Base-by-base conservation (phyloP, 2,329 filamentous ascomycete species). In the Monilinia vaccinii-corymbosi region DNA sequence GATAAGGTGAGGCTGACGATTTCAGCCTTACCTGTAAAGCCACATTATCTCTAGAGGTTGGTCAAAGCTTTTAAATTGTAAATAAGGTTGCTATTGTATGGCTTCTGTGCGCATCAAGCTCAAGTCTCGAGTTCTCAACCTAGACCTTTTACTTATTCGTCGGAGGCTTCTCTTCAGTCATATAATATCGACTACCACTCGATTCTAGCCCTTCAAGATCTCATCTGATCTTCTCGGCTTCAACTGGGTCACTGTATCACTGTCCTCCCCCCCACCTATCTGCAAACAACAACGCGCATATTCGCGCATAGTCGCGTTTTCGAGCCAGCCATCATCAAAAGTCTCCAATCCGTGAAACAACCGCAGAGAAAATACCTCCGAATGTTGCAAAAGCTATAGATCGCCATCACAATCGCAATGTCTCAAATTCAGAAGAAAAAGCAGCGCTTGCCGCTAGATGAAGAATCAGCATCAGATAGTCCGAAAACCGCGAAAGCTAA, bases 351-450 rank as follows among this genome's bases (percentile, higher is more conserved):
- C 11, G 40, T 13, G 51, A 28, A 44, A 44, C 44, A 4, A 13
- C 7, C 23, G 25, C 13, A 14, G 16, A 53, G 16, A 53, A 32
- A 3, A 32, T 4, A 32, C 23, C 5, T 16, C n/a, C 3, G 25
- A 18, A 23, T 10, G 32, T 10, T 1, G 23, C 34, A 44, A 23
- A 32, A 5, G 25, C 8, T 44, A n/a, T 44, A 2, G 3, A 13
- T 44, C n/a, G 0, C n/a, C 11, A 45, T 16, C 9, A 31, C 2
- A 31, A 55, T 44, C 25, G 4, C 31, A 25, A 63, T 63, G 60
- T 52, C 56, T 21, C 61, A 58, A 44, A 38, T 34, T 32, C 50
- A 57, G 40, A 62, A 44, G 38, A 56, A 56, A 46, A 53, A 47
- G 45, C 58, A 32, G 28, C 34, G 32, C 44, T 31, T 49, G 31